These are phyloP conservation scores for Silybum marianum DNA, from an alignment of 129 eudicot genomes.

Conservation along the genomic window DNA sequence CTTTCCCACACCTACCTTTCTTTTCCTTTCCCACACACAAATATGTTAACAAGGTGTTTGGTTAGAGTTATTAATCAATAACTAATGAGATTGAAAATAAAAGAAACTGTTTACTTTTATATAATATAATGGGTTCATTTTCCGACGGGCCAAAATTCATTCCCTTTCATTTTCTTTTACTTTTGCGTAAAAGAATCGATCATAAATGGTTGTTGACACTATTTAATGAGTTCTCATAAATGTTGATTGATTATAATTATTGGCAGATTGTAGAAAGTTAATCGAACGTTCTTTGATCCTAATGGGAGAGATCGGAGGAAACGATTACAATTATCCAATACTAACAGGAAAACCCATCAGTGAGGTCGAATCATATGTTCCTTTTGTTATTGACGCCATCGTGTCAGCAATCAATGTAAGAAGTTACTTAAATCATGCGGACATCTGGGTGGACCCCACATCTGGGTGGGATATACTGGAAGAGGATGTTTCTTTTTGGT, in stretches of 20 bases:
- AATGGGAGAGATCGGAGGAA: constrained; percentile 79
- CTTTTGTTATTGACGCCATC: constrained; percentile 41
- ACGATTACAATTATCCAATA: constrained; percentile 56
- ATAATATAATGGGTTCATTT: no score
- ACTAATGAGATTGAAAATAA: no score
- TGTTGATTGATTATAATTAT: neutral
- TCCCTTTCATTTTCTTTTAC: no score
- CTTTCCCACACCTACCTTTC: no score
- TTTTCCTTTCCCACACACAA: no score
- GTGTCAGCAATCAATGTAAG: constrained; percentile 45
- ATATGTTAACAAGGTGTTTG: no score
- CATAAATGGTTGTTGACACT: neutral
- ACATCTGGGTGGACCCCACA: no score
- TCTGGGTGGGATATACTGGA: neutral
- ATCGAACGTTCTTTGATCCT: constrained; percentile 45
- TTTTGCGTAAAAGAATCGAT: neutral
- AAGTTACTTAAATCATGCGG: neutral
- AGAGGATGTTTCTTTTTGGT: neutral
- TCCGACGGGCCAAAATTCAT: no score
- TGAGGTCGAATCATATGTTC: constrained; percentile 30
- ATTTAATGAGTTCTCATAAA: neutral
- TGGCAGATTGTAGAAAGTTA: constrained; percentile 44
- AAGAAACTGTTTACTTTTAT: no score
- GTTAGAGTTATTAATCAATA: no score
- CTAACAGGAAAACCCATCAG: constrained; percentile 28